These are phyloP conservation scores for Rhynchospora tenuis DNA, from an alignment of 176 grass and related monocot genomes.

Conservation along the genomic window DNA sequence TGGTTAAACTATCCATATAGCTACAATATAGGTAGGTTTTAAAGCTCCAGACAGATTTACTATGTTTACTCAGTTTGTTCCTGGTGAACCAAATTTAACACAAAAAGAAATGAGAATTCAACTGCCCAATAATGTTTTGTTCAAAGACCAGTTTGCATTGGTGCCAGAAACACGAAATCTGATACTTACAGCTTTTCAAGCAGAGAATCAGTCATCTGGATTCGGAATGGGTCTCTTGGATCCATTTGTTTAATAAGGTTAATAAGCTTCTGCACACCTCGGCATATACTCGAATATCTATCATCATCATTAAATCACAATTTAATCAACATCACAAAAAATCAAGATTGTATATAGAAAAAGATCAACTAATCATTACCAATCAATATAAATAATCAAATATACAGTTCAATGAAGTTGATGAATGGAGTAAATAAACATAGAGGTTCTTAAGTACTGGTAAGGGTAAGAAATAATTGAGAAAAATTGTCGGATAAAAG, in stretches of 20 bases:
- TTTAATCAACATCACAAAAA: neutral
- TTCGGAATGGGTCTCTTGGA: constrained; percentile 51
- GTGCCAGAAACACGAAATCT: neutral
- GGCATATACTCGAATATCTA: neutral
- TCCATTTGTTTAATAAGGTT: constrained; percentile 85
- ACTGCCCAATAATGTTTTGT: neutral
- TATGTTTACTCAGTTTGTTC: neutral
- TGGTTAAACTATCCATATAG: neutral
- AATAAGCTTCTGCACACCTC: constrained; percentile 23
- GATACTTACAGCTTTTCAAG: constrained; percentile 67
- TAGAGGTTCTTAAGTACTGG: neutral
- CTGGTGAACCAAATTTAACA: neutral
- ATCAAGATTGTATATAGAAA: constrained; percentile 6
- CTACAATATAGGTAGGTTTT: neutral
- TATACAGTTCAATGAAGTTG: neutral
- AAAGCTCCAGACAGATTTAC: neutral
- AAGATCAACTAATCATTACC: constrained; percentile 7
- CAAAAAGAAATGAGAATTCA: neutral
- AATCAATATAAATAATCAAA: neutral
- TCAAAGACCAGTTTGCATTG: neutral
- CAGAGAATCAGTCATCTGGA: constrained; percentile 57
- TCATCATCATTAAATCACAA: neutral
- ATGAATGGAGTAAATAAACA: neutral
- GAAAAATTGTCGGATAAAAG: neutral
- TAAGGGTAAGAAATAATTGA: too few relatives aligned